Base-by-base conservation (phyloP, 179 eudicot species). In the Nepenthes alata region DNA sequence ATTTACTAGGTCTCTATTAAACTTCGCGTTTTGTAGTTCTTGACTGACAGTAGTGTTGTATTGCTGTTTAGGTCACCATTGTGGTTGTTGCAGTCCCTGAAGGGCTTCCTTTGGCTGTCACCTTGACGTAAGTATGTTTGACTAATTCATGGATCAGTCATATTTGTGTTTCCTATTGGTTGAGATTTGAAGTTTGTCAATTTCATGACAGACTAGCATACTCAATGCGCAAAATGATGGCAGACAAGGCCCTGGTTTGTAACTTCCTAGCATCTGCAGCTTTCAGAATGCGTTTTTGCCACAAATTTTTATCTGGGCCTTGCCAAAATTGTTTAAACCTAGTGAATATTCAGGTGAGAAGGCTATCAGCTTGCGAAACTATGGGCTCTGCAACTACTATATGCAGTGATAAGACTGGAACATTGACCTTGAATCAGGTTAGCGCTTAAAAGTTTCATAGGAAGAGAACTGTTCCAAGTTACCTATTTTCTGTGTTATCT, bases 351-450 rank as follows among this genome's bases (percentile, higher is more conserved):
- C 87, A 91, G 97, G 97, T 91, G 53, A 88, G 98, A 12, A 82
- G 98, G 72, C 91, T 91, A 72, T 91, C 98, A 67, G 96, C 98
- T 63, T 91, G 97, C 75, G 97, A 91, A 78, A 91, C 97, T 53
- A 91, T 91, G 97, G 97, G 97, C 53, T 91, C 98, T 72, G 95
- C 98, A 41, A 91, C 98, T 59, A 91, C 98, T 61, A 91, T 91
- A 62, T 91, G 98, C 75, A 91, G 98, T 53, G 98, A 91, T 56
- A 91, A 91, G 80, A 91, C 98, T 57, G 98, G 98, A 74, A 91
- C 98, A 47, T 75, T 91, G 69, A 91, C 98, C 61, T 60, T 91
- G 70, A 91, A 89, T 74, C 86, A 91, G 95, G 98, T 91, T 62
- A 47, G 58, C 39, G 45, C 35, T 35, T 13, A 48, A 11, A 59